Evolutionary conservation across 768 basidiomycete genomes (phyloP).

Genomic region (Podaxis sp.): DNA sequence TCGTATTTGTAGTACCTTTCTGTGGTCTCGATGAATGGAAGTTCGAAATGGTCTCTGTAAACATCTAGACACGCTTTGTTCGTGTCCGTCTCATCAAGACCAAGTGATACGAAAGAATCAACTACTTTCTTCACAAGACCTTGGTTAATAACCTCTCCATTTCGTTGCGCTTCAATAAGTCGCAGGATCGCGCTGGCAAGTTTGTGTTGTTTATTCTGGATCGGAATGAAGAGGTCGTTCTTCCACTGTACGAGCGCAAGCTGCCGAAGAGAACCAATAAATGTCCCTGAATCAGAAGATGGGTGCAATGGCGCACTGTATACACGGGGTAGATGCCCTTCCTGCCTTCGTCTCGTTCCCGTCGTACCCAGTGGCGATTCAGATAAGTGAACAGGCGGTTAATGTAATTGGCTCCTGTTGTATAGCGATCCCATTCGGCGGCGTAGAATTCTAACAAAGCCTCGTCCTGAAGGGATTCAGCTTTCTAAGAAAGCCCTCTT

Average conservation of each 20-base stretch:
- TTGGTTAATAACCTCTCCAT: conserved; percentile 93
- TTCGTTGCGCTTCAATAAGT: conserved; percentile 90
- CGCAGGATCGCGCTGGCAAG: conserved; percentile 85
- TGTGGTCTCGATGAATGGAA: conserved; percentile 85
- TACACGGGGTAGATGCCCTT: conserved; percentile 95
- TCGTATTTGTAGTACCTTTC: conserved; percentile 92
- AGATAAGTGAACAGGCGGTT: conserved; percentile 97
- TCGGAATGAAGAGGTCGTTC: conserved; percentile 80
- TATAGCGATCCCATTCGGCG: conserved; percentile 93
- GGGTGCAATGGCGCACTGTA: conserved; percentile 58
- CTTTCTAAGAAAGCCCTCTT: conserved; percentile 46
- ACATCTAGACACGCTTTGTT: conserved; percentile 93
- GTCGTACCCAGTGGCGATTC: conserved; percentile 98
- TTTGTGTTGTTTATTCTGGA: conserved; percentile 82
- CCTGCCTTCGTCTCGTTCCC: conserved; percentile 95
- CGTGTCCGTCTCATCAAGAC: conserved; percentile 88
- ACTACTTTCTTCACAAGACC: conserved; percentile 92
- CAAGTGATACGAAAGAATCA: conserved; percentile 93
- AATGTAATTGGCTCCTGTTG: conserved; percentile 95
- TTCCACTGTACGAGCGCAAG: conserved; percentile 98
- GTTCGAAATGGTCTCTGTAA: conserved; percentile 89
- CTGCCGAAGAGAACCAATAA: conserved; percentile 37
- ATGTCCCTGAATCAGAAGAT: not conserved
- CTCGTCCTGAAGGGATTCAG: conserved; percentile 82
- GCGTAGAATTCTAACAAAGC: conserved; percentile 90